Evolutionary conservation across 1,284 basidiomycete genomes (phyloP).

Genomic region (Takashimella tepidaria): DNA sequence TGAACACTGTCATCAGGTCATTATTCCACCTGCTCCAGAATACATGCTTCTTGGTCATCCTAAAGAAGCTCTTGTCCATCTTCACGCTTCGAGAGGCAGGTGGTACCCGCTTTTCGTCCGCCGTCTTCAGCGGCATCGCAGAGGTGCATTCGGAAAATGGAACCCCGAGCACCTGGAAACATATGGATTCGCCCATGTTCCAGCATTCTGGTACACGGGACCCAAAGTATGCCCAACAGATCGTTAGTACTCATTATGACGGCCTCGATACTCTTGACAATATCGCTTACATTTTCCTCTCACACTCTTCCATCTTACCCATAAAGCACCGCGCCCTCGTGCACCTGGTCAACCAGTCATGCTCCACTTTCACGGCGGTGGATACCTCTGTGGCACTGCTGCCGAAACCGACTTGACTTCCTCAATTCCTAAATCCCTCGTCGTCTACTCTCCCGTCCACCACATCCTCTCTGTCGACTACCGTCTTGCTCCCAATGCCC

Average conservation of each 20-base stretch:
- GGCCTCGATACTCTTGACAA: too few species aligned
- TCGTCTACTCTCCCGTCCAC: constrained; percentile 35
- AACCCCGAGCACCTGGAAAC: constrained; percentile 11
- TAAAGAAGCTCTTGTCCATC: constrained; percentile 18
- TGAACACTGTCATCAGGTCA: constrained; percentile 32
- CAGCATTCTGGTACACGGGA: constrained; percentile 40
- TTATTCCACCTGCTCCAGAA: constrained; percentile 28
- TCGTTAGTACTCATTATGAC: too few species aligned
- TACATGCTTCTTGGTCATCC: constrained; percentile 33
- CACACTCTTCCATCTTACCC: background rate
- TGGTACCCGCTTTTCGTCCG: constrained; percentile 35
- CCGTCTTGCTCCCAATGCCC: constrained; percentile 30
- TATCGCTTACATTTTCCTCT: too few species aligned
- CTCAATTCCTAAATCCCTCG: constrained; percentile 32
- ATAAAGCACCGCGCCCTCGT: constrained; percentile 11
- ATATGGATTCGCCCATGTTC: constrained; percentile 33
- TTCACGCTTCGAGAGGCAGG: constrained; percentile 23
- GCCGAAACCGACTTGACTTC: constrained; percentile 38
- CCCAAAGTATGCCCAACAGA: constrained; percentile 20
- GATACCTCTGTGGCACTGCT: constrained; percentile 40
- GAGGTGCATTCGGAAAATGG: constrained; percentile 28
- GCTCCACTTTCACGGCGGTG: constrained; percentile 41
- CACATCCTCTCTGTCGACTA: constrained; percentile 42
- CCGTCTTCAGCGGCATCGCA: constrained; percentile 9
- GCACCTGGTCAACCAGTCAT: constrained; percentile 32